Conservation (phyloP, 306 rosid species). For the Rubus idaeus region DNA sequence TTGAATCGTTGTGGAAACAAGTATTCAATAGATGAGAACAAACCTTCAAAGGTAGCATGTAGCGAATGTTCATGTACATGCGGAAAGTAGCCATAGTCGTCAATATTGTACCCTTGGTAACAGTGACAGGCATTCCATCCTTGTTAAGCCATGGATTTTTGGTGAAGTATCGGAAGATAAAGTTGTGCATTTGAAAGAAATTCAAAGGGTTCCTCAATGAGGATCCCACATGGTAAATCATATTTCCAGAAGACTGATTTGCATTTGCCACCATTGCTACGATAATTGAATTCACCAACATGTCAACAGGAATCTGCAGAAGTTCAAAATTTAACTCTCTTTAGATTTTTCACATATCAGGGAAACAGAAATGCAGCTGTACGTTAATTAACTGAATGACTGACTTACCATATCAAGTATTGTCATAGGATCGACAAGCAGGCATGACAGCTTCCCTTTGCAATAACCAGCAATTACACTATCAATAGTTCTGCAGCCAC, state of each 20-base stretch:
- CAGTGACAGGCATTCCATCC: conserved; percentile 28
- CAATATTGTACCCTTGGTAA: neutral
- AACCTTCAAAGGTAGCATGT: conserved; percentile 32
- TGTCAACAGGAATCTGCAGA: conserved; percentile 45
- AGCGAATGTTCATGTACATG: conserved; percentile 14
- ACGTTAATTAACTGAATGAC: neutral
- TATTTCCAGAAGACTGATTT: neutral
- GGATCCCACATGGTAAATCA: conserved; percentile 42
- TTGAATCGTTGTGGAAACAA: neutral
- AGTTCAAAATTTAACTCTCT: neutral
- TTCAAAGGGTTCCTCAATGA: conserved; percentile 34
- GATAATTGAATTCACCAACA: conserved; percentile 40
- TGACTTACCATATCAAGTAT: conserved; percentile 38
- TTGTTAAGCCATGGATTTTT: neutral
- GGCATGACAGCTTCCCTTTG: conserved; percentile 37
- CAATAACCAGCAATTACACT: conserved; percentile 27
- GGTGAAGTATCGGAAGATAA: conserved; percentile 11
- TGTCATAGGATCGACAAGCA: conserved; percentile 31
- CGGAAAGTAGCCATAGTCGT: conserved; percentile 19
- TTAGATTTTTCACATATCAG: neutral
- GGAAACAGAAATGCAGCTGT: neutral
- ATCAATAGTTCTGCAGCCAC: conserved; percentile 46
- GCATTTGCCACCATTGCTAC: conserved; percentile 28
- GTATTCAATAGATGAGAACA: too few relatives aligned
- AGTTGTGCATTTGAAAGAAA: neutral